phyloP scores from a whole-genome alignment of 768 basidiomycete genomes.

The Suillus sp. region DNA sequence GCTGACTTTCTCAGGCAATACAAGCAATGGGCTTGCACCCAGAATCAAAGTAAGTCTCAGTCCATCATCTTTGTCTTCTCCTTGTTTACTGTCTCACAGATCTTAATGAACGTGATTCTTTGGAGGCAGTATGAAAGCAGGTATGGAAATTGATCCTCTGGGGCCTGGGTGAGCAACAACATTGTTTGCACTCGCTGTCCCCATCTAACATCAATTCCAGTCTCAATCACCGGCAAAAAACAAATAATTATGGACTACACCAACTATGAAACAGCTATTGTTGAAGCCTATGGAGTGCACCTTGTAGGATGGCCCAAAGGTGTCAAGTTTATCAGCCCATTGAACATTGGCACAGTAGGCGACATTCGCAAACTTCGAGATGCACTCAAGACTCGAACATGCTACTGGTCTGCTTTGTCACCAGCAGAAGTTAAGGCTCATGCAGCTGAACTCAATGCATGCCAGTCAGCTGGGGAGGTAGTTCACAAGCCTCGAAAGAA shows the following conservation, averaged over 20 bases:
- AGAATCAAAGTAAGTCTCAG: constrained; percentile 12
- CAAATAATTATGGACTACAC: constrained; percentile 20
- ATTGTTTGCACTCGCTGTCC: too few relatives aligned
- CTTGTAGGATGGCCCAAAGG: too few relatives aligned
- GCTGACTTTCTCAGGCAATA: constrained; percentile 8
- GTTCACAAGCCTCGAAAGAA: too few relatives aligned
- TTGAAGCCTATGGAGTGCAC: not conserved
- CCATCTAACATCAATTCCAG: constrained; percentile 5
- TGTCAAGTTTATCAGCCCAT: too few relatives aligned
- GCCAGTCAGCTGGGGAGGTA: too few relatives aligned
- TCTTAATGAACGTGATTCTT: constrained; percentile 6
- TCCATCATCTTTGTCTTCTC: too few relatives aligned
- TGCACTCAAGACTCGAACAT: too few relatives aligned
- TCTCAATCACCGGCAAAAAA: not conserved
- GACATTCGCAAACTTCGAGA: too few relatives aligned
- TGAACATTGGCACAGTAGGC: too few relatives aligned
- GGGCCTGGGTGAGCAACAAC: constrained; percentile 14
- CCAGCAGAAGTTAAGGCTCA: too few relatives aligned
- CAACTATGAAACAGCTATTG: constrained; percentile 17
- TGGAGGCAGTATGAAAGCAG: constrained; percentile 5
- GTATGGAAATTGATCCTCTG: constrained; percentile 10
- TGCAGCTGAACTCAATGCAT: too few relatives aligned
- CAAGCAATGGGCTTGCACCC: constrained; percentile 15
- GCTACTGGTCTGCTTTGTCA: too few relatives aligned
- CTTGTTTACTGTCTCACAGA: not conserved